Conservation (phyloP, 1,284 basidiomycete genomes). For the Leucoagaricus sp. region DNA sequence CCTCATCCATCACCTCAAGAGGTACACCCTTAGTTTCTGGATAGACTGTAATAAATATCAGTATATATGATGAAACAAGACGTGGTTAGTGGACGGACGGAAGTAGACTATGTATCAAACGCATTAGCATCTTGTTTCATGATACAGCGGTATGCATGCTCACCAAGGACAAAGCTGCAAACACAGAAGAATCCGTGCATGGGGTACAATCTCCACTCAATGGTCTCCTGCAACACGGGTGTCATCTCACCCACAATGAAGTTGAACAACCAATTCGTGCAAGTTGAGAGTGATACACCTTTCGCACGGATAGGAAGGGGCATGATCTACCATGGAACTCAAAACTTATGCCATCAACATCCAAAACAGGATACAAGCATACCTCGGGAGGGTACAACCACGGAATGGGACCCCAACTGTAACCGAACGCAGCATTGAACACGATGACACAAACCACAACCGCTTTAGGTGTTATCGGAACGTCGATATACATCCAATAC, state of each 20-base stretch:
- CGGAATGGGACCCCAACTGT: constrained; percentile 79
- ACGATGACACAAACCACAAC: constrained; percentile 92
- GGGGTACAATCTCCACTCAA: constrained; percentile 92
- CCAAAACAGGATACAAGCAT: not conserved
- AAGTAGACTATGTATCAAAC: constrained; percentile 63
- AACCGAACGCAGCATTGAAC: constrained; percentile 94
- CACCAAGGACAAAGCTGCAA: constrained; percentile 82
- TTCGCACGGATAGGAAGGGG: constrained; percentile 89
- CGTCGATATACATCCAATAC: constrained; percentile 93
- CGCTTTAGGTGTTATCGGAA: constrained; percentile 81
- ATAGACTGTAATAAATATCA: constrained; percentile 56
- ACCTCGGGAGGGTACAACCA: constrained; percentile 92
- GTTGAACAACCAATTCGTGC: constrained; percentile 79
- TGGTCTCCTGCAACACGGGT: constrained; percentile 86
- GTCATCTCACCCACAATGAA: constrained; percentile 90
- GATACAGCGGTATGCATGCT: constrained; percentile 21
- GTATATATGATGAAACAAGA: not conserved
- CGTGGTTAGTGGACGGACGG: constrained; percentile 41
- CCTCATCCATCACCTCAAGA: constrained; percentile 81
- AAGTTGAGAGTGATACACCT: constrained; percentile 92
- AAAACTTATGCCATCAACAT: constrained; percentile 1
- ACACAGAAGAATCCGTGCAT: constrained; percentile 97
- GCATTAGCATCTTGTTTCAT: not conserved
- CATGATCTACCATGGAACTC: constrained; percentile 71
- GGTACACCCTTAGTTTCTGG: constrained; percentile 82